Percentiles rank a stretch among this genome's conserved stretches.
Conservation (phyloP, 768 basidiomycete species). For the Lepiota subincarnata region DNA sequence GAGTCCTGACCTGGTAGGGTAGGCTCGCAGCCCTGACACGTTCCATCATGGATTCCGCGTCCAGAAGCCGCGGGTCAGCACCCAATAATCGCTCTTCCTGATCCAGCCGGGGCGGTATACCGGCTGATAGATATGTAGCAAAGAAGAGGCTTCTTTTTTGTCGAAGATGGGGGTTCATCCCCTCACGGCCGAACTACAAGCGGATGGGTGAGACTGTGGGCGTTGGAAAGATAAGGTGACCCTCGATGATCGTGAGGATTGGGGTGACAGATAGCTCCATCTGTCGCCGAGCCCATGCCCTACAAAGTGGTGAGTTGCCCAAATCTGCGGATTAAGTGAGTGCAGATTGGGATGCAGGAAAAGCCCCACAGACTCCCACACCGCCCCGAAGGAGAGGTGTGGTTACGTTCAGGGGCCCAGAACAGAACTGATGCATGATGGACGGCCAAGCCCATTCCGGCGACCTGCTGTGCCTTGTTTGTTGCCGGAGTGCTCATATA, state of each 20-base stretch:
- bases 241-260: not conserved
- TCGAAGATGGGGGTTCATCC: too few species aligned
- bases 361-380: constrained; percentile 6
- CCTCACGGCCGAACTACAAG: too few species aligned
- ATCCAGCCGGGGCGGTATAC: not conserved
- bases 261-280: not conserved
- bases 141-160: too few species aligned
- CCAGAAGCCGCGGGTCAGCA: not conserved
- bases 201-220: not conserved
- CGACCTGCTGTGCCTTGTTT: not conserved
- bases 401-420: constrained; percentile 2
- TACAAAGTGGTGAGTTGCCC: not conserved
- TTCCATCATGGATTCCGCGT: not conserved
- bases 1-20: not conserved
- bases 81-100: not conserved
- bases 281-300: not conserved
- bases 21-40: not conserved
- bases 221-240: not conserved
- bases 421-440: constrained; percentile 3
- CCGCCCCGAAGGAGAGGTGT: not conserved
- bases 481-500: not conserved
- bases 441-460: not conserved
- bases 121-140: not conserved
- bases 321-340: not conserved
- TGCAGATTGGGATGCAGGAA: not conserved